Evolutionary conservation across 306 rosid genomes (phyloP), one percentile per base, ranked within the genome.

Genomic region (Hippophae rhamnoides): DNA sequence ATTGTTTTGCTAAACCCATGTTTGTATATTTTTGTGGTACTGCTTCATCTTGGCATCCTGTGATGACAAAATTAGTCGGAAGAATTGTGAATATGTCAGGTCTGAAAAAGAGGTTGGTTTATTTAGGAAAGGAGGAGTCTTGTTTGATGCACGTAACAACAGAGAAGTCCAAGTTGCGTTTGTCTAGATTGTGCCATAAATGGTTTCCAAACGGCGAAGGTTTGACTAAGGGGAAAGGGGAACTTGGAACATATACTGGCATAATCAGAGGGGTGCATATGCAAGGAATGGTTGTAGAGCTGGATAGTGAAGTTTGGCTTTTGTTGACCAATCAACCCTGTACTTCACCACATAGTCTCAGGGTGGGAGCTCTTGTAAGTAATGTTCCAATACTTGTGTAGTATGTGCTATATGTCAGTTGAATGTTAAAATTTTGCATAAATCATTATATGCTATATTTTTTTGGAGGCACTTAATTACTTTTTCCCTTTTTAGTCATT

Each of bases 211-310:
- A 57, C 41, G 54, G 47, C 57, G 69, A 56, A 67, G 47, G 23
- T 41, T 52, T 8, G 54, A 45, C 68, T 3, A 67, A 71, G 64
- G 86, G 86, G 60, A 76, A 69, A 58, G 87, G 84, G 14, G 94
- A 87, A 69, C 82, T 79, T 60, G 82, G 87, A 49, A 40, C 87
- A 48, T 92, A 87, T 62, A 76, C 77, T 42, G 98, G 98, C 27
- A 10, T 78, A 64, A 61, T 92, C 58, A 81, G 52, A 63, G 95
- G 86, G 14, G 70, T 83, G 45, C 69, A 87, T 66, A 79, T 92
- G 98, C 78, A 80, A 69, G 98, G 98, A 66, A 87, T 87, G 95
- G 83, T 75, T 74, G 58, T 85, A 57, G 96, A 92, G 87, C 80
- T 92, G 76, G 98, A 87, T 60, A 68, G 60, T 61, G 86, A 82